Percentiles rank a stretch among this genome's conserved stretches.
These are phyloP conservation scores for Xylariaceae sp. DNA, from an alignment of 2,329 filamentous ascomycete genomes.

Conservation along the genomic window DNA sequence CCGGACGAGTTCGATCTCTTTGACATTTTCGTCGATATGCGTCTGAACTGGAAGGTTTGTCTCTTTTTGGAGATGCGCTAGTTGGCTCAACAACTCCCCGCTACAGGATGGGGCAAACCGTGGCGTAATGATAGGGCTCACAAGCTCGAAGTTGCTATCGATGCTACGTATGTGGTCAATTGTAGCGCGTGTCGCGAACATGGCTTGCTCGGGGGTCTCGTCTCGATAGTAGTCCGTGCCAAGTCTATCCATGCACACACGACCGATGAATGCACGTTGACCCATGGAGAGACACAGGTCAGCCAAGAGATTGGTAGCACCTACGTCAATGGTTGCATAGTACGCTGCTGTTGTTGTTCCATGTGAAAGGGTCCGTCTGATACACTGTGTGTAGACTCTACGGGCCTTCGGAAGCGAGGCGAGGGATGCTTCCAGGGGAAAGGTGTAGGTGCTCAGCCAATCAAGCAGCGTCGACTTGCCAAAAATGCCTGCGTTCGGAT, in stretches of 20 bases:
- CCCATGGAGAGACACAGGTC: slow-evolving; percentile 76
- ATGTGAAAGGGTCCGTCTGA: slow-evolving; percentile 77
- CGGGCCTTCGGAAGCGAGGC: slow-evolving; percentile 59
- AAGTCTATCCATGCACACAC: slow-evolving; percentile 89
- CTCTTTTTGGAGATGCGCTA: slow-evolving; percentile 64
- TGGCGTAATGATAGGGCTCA: slow-evolving; percentile 78
- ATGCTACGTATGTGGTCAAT: slow-evolving; percentile 65
- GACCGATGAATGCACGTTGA: slow-evolving; percentile 85
- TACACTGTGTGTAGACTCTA: slow-evolving; percentile 72
- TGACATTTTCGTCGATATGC: slow-evolving; percentile 80
- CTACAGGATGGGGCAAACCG: slow-evolving; percentile 66
- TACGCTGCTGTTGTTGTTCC: slow-evolving; percentile 95
- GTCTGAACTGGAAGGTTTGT: slow-evolving; percentile 75
- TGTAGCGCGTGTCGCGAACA: slow-evolving; percentile 55
- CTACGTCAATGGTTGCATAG: slow-evolving; percentile 85
- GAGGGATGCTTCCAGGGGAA: slow-evolving; percentile 83
- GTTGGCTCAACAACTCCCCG: slow-evolving; percentile 53
- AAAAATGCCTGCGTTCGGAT: slow-evolving; percentile 91
- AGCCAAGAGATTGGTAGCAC: slow-evolving; percentile 86
- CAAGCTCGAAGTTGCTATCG: slow-evolving; percentile 62
- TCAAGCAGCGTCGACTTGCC: slow-evolving; percentile 89
- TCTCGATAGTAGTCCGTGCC: slow-evolving; percentile 81
- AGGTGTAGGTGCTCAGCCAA: slow-evolving; percentile 94
- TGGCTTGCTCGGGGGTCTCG: slow-evolving; percentile 55
- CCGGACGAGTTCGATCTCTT: slow-evolving; percentile 70